Conservation (phyloP, 2,329 filamentous ascomycete species). For the Scorias spongiosa region DNA sequence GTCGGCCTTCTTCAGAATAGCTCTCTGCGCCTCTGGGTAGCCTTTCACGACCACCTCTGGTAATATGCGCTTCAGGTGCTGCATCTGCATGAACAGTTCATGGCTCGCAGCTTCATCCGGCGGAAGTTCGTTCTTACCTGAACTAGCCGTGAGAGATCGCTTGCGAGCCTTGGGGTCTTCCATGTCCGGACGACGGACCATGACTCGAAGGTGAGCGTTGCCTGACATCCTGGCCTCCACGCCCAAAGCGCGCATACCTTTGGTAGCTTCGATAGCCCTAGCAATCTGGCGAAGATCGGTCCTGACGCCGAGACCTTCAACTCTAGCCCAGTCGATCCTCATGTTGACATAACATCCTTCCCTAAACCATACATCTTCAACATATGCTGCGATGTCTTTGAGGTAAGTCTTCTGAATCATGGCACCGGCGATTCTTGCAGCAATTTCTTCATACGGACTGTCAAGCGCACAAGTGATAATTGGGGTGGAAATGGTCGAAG, state of each 20-base stretch:
- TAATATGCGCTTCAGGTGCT: conserved; percentile 68
- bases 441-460: conserved; percentile 58
- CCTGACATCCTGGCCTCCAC: conserved; percentile 14
- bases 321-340: conserved; percentile 63
- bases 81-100: conserved; percentile 57
- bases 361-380: conserved; percentile 80
- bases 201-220: conserved; percentile 47
- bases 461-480: conserved; percentile 78
- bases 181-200: conserved; percentile 42
- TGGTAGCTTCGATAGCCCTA: conserved; percentile 60
- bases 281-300: conserved; percentile 60
- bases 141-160: background rate
- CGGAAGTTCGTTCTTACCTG: background rate
- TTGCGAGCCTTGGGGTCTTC: conserved; percentile 10
- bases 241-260: conserved; percentile 54
- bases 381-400: conserved; percentile 60
- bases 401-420: conserved; percentile 92
- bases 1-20: conserved; percentile 74
- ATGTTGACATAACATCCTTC: conserved; percentile 63
- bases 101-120: conserved; percentile 22
- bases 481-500: conserved; percentile 82
- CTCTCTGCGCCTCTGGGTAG: conserved; percentile 70
- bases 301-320: conserved; percentile 69
- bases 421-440: conserved; percentile 80
- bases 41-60: conserved; percentile 78